Evolutionary conservation across 164 flowering plant genomes (phyloP), one percentile per base, ranked within the genome.

Genomic region (Cinnamomum micranthum): DNA sequence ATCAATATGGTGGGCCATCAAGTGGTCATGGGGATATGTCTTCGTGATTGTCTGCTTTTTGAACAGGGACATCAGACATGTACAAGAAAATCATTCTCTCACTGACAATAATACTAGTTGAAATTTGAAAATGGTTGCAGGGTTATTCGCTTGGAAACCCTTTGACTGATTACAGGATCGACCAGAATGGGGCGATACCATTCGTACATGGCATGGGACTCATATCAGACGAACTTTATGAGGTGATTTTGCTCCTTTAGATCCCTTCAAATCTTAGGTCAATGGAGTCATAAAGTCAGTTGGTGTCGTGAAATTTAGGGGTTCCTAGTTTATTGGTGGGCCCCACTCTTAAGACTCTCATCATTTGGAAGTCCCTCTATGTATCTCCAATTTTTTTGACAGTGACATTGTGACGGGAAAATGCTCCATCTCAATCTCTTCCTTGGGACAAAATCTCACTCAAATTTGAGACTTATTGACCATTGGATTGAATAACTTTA

Each of bases 101-200:
- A 1, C 0, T 41, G 47, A 9, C 47, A 7, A 41, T 41, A 41
- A 41, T 41, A 41, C 11, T 41, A 9, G 47, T 7, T 41, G 47
- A 41, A 41, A 7, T 41, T 41, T 41, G 60, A 55, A 55, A 55
- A 55, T 55, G 60, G 60, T 19, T 78, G 51, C 76, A 89, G 90
- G 90, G 92, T 1, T 87, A 86, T 68, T 35, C 87, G 31, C 76
- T 85, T 10, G 88, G 92, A 22, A 86, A 85, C 52, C 87, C 90
- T 2, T 19, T 24, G 7, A 82, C 86, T 15, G 76, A 84, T 72
- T 0, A 2, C 6, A 63, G 50, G 50, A 24, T 28, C 1, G 86
- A 82, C 27, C 4, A 13, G 0, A 83, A 84, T 70, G 67, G 77
- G 4, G 68, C 71, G 65, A 65, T 86, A 12, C 81, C 79, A 58